Conservation (phyloP, 345 rosid genomes). For the Acer saccharum region DNA sequence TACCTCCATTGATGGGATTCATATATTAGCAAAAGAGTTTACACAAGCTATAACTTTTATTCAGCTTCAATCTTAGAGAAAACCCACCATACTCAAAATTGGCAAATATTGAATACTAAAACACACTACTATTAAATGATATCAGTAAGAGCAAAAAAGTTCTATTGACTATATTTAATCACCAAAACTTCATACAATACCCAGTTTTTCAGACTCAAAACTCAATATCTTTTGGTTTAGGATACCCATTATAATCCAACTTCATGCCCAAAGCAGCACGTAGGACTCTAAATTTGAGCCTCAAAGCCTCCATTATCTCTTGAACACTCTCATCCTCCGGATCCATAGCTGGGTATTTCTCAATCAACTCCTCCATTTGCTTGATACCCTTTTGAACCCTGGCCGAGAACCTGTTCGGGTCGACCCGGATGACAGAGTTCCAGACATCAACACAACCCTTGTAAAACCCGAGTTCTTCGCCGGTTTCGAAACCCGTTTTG, state of each 20-base stretch:
- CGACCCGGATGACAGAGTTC: slow-evolving; percentile 53
- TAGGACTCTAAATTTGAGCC: slow-evolving; percentile 66
- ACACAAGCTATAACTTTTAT: background rate
- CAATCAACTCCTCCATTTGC: slow-evolving; percentile 60
- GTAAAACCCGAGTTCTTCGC: slow-evolving; percentile 84
- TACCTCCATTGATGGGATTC: background rate
- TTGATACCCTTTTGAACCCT: slow-evolving; percentile 57
- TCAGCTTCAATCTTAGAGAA: slow-evolving; percentile 10
- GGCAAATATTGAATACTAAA: background rate
- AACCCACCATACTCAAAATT: background rate
- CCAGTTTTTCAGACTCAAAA: slow-evolving; percentile 41
- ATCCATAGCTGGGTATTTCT: slow-evolving; percentile 53
- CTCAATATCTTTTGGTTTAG: slow-evolving; percentile 55
- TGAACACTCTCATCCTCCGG: slow-evolving; percentile 67
- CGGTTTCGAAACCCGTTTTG: slow-evolving; percentile 65
- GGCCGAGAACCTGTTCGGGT: slow-evolving; percentile 49
- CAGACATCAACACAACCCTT: slow-evolving; percentile 71
- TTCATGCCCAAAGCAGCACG: slow-evolving; percentile 67
- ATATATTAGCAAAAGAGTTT: background rate
- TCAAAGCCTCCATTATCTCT: slow-evolving; percentile 57
- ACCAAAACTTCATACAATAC: background rate
- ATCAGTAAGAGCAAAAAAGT: background rate
- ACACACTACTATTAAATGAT: background rate
- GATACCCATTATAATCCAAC: slow-evolving; percentile 66
- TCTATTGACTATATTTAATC: background rate